Conservation (phyloP, 495 filamentous ascomycete genomes). For the Talaromyces thailandensis region DNA sequence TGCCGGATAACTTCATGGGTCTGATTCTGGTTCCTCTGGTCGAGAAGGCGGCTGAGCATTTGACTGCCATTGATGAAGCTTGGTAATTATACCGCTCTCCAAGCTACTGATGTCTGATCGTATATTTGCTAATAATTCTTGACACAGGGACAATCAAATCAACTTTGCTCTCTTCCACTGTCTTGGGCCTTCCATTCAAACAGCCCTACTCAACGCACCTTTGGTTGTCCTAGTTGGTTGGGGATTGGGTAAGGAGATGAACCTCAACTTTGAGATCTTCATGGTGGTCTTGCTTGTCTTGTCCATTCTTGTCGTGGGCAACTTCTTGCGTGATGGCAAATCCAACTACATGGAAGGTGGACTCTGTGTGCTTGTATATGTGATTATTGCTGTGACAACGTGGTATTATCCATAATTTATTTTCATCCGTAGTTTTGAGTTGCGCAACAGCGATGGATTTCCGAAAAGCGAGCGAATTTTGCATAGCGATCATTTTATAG, state of each 20-base stretch:
- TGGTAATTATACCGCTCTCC: slow-evolving; percentile 41
- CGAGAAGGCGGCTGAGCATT: slow-evolving; percentile 85
- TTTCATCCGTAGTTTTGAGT: not conserved
- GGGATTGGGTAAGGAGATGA: slow-evolving; percentile 63
- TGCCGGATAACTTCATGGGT: slow-evolving; percentile 75
- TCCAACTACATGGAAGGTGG: slow-evolving; percentile 74
- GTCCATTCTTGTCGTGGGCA: slow-evolving; percentile 76
- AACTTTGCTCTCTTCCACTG: slow-evolving; percentile 91
- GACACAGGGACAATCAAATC: slow-evolving; percentile 37
- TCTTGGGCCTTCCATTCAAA: slow-evolving; percentile 82
- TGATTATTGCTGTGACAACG: slow-evolving; percentile 45
- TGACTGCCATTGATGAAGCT: slow-evolving; percentile 86
- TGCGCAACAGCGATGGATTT: not conserved
- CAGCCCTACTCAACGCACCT: slow-evolving; percentile 80
- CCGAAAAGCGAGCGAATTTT: not conserved
- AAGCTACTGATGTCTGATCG: not conserved
- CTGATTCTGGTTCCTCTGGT: slow-evolving; percentile 69
- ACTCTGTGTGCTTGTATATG: slow-evolving; percentile 55
- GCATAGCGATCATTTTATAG: not conserved
- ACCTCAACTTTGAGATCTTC: slow-evolving; percentile 81
- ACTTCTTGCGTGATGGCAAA: slow-evolving; percentile 71
- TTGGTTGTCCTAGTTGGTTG: slow-evolving; percentile 79
- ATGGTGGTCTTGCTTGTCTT: slow-evolving; percentile 81
- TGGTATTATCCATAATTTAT: slow-evolving; percentile 36
- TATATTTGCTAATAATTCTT: not conserved